Conservation (phyloP, 139 green algal species). For the Chlamydomonas schloesseri region DNA sequence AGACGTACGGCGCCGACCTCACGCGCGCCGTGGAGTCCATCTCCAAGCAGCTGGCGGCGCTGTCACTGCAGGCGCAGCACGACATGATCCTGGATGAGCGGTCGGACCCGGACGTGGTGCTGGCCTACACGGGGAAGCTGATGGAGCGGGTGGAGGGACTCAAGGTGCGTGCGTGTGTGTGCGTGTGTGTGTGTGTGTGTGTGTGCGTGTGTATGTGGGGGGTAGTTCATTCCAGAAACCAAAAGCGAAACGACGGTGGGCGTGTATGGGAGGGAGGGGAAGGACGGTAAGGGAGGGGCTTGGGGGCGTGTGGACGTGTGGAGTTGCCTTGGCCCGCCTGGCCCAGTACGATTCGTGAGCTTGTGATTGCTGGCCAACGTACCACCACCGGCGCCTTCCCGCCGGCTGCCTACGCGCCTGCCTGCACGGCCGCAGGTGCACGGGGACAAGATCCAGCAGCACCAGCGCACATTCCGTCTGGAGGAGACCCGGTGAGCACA, state of each 20-base stretch:
- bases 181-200: neutral
- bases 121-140: slow-evolving; percentile 38
- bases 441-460: slow-evolving; percentile 54
- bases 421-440: slow-evolving; percentile 15
- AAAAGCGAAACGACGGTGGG: too few relatives aligned
- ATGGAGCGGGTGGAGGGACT: slow-evolving; percentile 43
- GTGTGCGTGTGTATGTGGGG: too few relatives aligned
- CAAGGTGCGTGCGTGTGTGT: slow-evolving; percentile 25
- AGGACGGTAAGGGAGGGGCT: neutral
- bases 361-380: too few relatives aligned
- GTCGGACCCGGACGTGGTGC: slow-evolving; percentile 48
- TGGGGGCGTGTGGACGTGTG: too few relatives aligned
- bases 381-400: too few relatives aligned
- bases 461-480: slow-evolving; percentile 63
- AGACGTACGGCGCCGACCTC: slow-evolving; percentile 57
- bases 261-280: neutral
- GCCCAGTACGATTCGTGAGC: too few relatives aligned
- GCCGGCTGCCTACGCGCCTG: too few relatives aligned
- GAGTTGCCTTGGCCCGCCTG: too few relatives aligned
- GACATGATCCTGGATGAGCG: slow-evolving; percentile 80
- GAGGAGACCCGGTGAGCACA: slow-evolving; percentile 50
- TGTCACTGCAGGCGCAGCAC: slow-evolving; percentile 67
- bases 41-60: slow-evolving; percentile 45
- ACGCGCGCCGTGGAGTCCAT: slow-evolving; percentile 59
- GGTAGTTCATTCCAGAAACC: too few relatives aligned